Evolutionary conservation across 1,284 basidiomycete genomes (phyloP).

Genomic region (Anthracocystis setariae): DNA sequence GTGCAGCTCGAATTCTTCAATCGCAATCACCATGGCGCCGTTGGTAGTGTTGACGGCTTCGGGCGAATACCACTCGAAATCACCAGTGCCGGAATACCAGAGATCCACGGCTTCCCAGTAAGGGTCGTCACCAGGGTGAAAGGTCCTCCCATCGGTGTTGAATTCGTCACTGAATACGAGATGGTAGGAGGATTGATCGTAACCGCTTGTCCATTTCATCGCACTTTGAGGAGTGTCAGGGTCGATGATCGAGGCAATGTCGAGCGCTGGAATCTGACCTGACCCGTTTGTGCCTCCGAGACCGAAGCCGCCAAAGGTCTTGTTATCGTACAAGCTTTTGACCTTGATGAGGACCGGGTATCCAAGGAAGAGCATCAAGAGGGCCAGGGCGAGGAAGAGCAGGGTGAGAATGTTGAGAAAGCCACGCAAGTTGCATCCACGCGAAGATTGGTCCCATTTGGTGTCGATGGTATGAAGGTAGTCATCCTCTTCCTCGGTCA

Average conservation of each 20-base stretch:
- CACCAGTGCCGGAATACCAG: conserved; percentile 65
- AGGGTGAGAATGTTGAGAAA: conserved; percentile 60
- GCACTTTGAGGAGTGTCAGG: conserved; percentile 48
- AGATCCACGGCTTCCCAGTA: conserved; percentile 66
- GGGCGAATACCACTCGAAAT: conserved; percentile 68
- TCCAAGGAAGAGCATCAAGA: conserved; percentile 64
- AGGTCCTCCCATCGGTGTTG: conserved; percentile 76
- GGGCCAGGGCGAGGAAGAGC: conserved; percentile 44
- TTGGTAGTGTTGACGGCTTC: conserved; percentile 62
- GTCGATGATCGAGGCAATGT: conserved; percentile 49
- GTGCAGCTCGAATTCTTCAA: conserved; percentile 54
- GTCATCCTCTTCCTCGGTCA: conserved; percentile 57
- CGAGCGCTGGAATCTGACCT: conserved; percentile 57
- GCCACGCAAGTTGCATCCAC: conserved; percentile 51
- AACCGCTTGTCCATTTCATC: conserved; percentile 36
- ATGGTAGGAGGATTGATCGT: conserved; percentile 54
- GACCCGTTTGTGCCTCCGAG: conserved; percentile 74
- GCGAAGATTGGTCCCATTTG: conserved; percentile 51
- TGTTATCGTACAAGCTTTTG: conserved; percentile 39
- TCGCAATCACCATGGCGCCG: conserved; percentile 54
- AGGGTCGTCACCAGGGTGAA: conserved; percentile 68
- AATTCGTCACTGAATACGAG: conserved; percentile 80
- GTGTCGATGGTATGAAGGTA: conserved; percentile 55
- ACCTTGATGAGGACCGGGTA: conserved; percentile 63
- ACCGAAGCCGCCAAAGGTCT: conserved; percentile 69